Conservation (phyloP, 768 basidiomycete genomes). For the Neoboletus subvelutipes region DNA sequence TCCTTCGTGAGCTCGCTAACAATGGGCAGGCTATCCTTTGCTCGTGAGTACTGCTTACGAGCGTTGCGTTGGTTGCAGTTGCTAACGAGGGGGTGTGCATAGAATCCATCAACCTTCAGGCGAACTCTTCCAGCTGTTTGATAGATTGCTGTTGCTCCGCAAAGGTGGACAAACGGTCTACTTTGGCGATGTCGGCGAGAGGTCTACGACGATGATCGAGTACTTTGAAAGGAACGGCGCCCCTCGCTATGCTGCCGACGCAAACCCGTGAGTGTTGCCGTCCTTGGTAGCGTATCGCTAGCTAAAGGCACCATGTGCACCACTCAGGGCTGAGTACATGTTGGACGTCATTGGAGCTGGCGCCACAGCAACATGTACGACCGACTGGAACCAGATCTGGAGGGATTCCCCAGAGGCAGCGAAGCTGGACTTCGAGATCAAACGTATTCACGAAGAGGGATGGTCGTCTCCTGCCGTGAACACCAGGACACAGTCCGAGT, state of each 20-base stretch:
- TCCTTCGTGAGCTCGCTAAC: slow-evolving; percentile 52
- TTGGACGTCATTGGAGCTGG: slow-evolving; percentile 59
- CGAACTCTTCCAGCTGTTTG: slow-evolving; percentile 51
- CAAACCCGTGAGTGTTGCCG: slow-evolving; percentile 23
- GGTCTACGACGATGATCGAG: slow-evolving; percentile 19
- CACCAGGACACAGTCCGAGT: slow-evolving; percentile 30
- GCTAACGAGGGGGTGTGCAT: neutral
- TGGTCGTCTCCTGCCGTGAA: slow-evolving; percentile 20
- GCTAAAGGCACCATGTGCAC: neutral
- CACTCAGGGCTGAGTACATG: slow-evolving; percentile 44
- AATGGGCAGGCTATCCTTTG: slow-evolving; percentile 57
- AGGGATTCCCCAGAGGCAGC: slow-evolving; percentile 41
- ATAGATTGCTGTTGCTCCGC: slow-evolving; percentile 48
- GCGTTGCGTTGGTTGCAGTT: neutral
- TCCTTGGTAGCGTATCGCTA: neutral
- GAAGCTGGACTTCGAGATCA: slow-evolving; percentile 41
- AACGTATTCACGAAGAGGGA: slow-evolving; percentile 42
- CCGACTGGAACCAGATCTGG: slow-evolving; percentile 55
- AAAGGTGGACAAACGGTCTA: slow-evolving; percentile 66
- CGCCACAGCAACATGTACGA: slow-evolving; percentile 40
- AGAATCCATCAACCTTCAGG: slow-evolving; percentile 41
- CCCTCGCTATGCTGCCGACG: slow-evolving; percentile 13
- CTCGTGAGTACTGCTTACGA: slow-evolving; percentile 36
- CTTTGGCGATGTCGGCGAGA: slow-evolving; percentile 47
- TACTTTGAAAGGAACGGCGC: slow-evolving; percentile 30